Evolutionary conservation across 1,284 basidiomycete species (phyloP), one percentile per base, ranked within the genome.

Genomic region (Heterobasidion irregulare): DNA sequence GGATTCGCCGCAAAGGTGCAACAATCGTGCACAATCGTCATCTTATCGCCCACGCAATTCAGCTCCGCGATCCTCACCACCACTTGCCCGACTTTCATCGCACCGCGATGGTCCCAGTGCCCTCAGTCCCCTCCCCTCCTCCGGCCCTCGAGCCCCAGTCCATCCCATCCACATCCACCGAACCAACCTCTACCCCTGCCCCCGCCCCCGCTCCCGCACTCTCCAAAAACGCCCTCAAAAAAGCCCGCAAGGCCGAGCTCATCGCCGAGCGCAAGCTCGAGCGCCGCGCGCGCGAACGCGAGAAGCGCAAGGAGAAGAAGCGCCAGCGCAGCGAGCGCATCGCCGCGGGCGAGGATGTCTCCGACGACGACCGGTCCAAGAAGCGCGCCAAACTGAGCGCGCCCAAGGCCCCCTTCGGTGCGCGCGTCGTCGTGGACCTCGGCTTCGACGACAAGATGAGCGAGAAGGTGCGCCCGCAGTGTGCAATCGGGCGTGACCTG

Each of bases 381-480:
- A 83, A 83, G 69, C 75, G 76, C 59, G 63, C 64, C 53, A 65
- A 65, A 61, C 53, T 57, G 45, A 66, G 68, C 10, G 75, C 68
- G 8, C 66, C 67, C 52, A 64, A 62, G 72, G 69, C 61, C 55
- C 77, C 67, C 32, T 94, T 93, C 65, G 76, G 78, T 15, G 92
- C 90, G 8, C 82, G 79, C 38, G 78, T 99, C 2, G 82, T 97
- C 18, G 72, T 99, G 33, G 97, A 99, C 72, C 76, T 97, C 7
- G 93, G 87, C 2, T 99, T 99, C 67, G 97, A 99, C 68, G 84
- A 94, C 50, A 78, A 89, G 70, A 99, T 99, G 97, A 83, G 74
- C 50, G 93, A 94, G 55, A 94, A 94, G 76, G 95, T 94, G 67
- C 63, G 85, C 4, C 26, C 26, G 4, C 26, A 4, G 26, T 5